Evolutionary conservation across 805 yeast genomes (phyloP).

Genomic region (Starmerella tilneyi): DNA sequence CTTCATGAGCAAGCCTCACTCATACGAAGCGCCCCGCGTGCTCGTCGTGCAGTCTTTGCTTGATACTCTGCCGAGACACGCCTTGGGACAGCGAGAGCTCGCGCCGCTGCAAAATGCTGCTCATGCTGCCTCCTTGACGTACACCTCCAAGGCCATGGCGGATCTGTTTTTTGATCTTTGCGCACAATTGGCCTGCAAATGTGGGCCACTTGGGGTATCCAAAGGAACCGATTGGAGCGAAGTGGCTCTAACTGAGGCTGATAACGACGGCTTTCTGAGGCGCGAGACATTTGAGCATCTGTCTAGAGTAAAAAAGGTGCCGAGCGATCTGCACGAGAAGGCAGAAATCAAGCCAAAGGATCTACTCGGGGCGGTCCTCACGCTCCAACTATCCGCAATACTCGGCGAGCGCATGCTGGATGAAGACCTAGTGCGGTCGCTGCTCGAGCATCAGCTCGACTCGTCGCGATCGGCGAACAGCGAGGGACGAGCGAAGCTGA

Average conservation of each 20-base stretch:
- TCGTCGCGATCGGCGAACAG: constrained; percentile 8
- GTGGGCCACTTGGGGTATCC: neutral
- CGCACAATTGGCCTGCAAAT: neutral
- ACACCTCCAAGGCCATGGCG: constrained; percentile 22
- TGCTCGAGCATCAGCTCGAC: constrained; percentile 2
- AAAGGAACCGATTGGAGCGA: neutral
- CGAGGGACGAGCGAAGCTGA: neutral
- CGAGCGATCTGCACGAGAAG: neutral
- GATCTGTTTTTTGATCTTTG: constrained; percentile 8
- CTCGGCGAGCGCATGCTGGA: neutral
- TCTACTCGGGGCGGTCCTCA: neutral
- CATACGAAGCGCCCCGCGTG: constrained; percentile 47
- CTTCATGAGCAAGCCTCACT: constrained; percentile 39
- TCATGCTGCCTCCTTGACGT: constrained; percentile 14
- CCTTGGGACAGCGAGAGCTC: constrained; percentile 3
- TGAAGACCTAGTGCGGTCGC: neutral
- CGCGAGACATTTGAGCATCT: constrained; percentile 3
- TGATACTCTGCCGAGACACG: constrained; percentile 7
- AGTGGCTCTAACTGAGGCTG: neutral
- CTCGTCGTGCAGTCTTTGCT: constrained; percentile 15
- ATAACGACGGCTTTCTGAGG: neutral
- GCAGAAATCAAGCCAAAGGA: too few species aligned
- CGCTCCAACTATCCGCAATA: neutral
- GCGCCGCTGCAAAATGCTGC: constrained; percentile 19
- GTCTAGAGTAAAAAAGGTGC: too few species aligned